phyloP scores from a whole-genome alignment of 495 filamentous ascomycete species.

The Penicillium soppii region DNA sequence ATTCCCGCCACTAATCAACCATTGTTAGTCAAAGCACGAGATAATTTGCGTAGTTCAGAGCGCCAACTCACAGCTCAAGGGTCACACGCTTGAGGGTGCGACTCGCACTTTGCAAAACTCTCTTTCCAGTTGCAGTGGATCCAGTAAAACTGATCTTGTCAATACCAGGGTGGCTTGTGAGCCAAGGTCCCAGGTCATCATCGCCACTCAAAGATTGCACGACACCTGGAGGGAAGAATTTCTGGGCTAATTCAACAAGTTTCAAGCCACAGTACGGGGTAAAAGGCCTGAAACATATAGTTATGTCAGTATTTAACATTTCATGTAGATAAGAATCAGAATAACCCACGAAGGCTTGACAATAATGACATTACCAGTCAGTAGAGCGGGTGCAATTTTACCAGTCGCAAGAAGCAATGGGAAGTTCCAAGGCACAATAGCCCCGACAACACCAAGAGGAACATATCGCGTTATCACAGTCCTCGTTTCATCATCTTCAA shows the following conservation, averaged over 20 bases:
- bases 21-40: too few relatives aligned
- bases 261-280: constrained; percentile 64
- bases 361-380: constrained; percentile 63
- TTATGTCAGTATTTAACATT: too few relatives aligned
- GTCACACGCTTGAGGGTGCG: constrained; percentile 56
- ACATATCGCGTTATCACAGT: not conserved
- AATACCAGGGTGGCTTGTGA: constrained; percentile 54
- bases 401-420: constrained; percentile 52
- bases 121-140: constrained; percentile 58
- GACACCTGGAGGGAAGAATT: constrained; percentile 60
- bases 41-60: too few relatives aligned
- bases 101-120: constrained; percentile 53
- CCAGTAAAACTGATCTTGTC: constrained; percentile 64
- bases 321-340: too few relatives aligned
- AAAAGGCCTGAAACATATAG: constrained; percentile 49
- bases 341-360: constrained; percentile 52
- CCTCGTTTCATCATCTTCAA: constrained; percentile 7
- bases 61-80: constrained; percentile 40
- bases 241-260: constrained; percentile 55
- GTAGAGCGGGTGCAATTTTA: constrained; percentile 55
- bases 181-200: constrained; percentile 54
- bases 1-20: constrained; percentile 51
- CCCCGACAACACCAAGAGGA: constrained; percentile 52
- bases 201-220: constrained; percentile 60
- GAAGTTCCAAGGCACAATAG: constrained; percentile 63